Percentiles rank a stretch among this genome's conserved stretches.
These are phyloP conservation scores for Fabrea salina DNA, from an alignment of 169 alveolate species.

Conservation along the genomic window DNA sequence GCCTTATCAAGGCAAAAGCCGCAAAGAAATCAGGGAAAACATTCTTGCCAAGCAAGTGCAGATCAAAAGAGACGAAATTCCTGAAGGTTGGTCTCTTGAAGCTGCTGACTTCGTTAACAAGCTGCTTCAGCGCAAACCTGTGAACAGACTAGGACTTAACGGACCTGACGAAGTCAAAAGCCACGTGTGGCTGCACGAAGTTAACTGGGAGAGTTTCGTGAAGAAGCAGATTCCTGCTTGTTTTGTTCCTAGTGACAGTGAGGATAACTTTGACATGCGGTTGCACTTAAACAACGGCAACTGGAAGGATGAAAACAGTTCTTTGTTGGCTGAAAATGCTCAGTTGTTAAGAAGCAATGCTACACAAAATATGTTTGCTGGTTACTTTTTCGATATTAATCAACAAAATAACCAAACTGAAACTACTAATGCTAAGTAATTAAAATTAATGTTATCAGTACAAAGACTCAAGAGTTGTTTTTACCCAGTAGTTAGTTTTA, in stretches of 20 bases:
- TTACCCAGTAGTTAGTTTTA: too few species aligned
- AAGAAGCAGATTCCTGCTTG: too few species aligned
- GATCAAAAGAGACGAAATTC: slow-evolving; percentile 55
- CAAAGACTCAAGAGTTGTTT: too few species aligned
- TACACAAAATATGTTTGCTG: slow-evolving; percentile 46
- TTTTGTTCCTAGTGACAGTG: slow-evolving; percentile 18
- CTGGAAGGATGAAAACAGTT: slow-evolving; percentile 40
- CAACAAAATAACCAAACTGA: not conserved
- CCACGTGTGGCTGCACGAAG: slow-evolving; percentile 62
- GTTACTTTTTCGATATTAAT: slow-evolving; percentile 40
- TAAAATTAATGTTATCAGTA: too few species aligned
- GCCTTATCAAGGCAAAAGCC: slow-evolving; percentile 73
- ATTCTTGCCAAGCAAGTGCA: slow-evolving; percentile 65
- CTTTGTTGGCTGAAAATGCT: slow-evolving; percentile 24
- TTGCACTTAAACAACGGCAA: not conserved
- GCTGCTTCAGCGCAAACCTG: slow-evolving; percentile 57
- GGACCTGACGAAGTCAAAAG: slow-evolving; percentile 55
- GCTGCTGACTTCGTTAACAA: slow-evolving; percentile 73
- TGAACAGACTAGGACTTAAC: slow-evolving; percentile 49
- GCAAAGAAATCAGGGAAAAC: slow-evolving; percentile 78
- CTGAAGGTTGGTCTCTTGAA: slow-evolving; percentile 70
- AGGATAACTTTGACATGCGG: not conserved
- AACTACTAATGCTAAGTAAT: too few species aligned
- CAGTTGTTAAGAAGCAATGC: slow-evolving; percentile 31
- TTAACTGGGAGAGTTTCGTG: slow-evolving; percentile 58